A percentile compares a stretch with the other conserved stretches of the same genome.
Evolutionary conservation across 1,139 yeast genomes (phyloP).

Genomic region (Kodamaea fungicola): DNA sequence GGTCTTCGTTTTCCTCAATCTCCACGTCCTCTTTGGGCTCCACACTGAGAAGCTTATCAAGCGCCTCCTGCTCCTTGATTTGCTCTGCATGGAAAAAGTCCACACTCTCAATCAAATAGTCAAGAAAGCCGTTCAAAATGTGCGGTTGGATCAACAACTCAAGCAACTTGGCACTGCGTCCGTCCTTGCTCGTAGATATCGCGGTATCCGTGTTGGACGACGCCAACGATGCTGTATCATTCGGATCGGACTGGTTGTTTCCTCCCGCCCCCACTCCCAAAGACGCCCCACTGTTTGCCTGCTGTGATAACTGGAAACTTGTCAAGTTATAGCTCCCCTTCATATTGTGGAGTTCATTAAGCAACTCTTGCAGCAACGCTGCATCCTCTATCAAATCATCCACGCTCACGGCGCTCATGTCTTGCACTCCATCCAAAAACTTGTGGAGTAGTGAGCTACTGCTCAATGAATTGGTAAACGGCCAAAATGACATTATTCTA

Average conservation of each 20-base stretch:
- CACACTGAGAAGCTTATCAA: conserved; percentile 7
- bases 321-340: conserved; percentile 32
- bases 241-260: conserved; percentile 7
- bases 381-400: conserved; percentile 36
- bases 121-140: conserved; percentile 36
- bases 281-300: conserved; percentile 6
- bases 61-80: conserved; percentile 21
- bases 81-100: conserved; percentile 33
- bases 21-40: conserved; percentile 12
- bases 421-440: conserved; percentile 39
- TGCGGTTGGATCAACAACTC: conserved; percentile 47
- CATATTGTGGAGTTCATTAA: conserved; percentile 39
- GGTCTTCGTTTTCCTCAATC: conserved; percentile 9
- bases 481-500: conserved; percentile 45
- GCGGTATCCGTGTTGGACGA: conserved; percentile 34
- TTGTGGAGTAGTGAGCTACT: conserved; percentile 41
- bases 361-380: conserved; percentile 35
- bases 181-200: conserved; percentile 27
- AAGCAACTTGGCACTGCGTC: conserved; percentile 38
- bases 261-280: conserved; percentile 12
- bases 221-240: conserved; percentile 30
- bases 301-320: conserved; percentile 33
- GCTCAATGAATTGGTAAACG: conserved; percentile 40
- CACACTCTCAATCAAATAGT: conserved; percentile 32
- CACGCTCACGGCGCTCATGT: conserved; percentile 30